Percentiles rank a stretch among this genome's conserved stretches.
These are phyloP conservation scores for Xylariaceae sp. DNA, from an alignment of 2,329 filamentous ascomycete genomes.

Conservation along the genomic window DNA sequence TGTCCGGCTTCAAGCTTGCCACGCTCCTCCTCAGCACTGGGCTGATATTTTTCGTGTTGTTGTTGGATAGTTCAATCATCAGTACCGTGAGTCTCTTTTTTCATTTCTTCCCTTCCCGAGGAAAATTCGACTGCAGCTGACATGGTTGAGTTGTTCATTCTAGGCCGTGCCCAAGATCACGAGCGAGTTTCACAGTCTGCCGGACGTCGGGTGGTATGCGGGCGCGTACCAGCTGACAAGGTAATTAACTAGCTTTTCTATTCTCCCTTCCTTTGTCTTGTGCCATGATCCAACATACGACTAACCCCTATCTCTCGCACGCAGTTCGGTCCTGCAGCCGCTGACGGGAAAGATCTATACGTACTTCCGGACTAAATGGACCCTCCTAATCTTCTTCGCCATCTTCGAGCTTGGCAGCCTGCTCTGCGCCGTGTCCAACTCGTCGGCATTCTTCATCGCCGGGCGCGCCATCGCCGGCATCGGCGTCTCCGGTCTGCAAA, in stretches of 20 bases:
- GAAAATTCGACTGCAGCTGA: neutral
- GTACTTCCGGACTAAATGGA: constrained; percentile 34
- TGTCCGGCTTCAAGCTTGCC: constrained; percentile 24
- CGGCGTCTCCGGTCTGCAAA: constrained; percentile 46
- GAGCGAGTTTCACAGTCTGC: constrained; percentile 43
- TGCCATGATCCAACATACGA: neutral
- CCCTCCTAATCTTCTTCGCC: constrained; percentile 37
- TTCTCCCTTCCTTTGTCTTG: no score
- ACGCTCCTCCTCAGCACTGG: constrained; percentile 32
- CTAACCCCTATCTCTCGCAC: constrained; percentile 8
- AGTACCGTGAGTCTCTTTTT: constrained; percentile 37
- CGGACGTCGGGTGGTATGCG: constrained; percentile 53
- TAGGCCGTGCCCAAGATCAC: constrained; percentile 46
- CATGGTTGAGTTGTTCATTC: constrained; percentile 3
- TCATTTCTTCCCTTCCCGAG: neutral
- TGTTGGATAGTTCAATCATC: constrained; percentile 50
- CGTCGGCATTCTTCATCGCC: constrained; percentile 47
- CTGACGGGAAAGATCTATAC: constrained; percentile 48
- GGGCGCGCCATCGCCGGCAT: constrained; percentile 50
- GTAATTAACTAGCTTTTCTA: constrained; percentile 26
- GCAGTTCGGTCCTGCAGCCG: constrained; percentile 44
- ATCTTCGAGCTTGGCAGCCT: constrained; percentile 52
- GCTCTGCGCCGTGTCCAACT: constrained; percentile 46
- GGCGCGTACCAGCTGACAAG: constrained; percentile 44
- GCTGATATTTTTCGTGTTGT: constrained; percentile 37